Evolutionary conservation across 768 basidiomycete species (phyloP).

Genomic region (Chalciporus piperatus): DNA sequence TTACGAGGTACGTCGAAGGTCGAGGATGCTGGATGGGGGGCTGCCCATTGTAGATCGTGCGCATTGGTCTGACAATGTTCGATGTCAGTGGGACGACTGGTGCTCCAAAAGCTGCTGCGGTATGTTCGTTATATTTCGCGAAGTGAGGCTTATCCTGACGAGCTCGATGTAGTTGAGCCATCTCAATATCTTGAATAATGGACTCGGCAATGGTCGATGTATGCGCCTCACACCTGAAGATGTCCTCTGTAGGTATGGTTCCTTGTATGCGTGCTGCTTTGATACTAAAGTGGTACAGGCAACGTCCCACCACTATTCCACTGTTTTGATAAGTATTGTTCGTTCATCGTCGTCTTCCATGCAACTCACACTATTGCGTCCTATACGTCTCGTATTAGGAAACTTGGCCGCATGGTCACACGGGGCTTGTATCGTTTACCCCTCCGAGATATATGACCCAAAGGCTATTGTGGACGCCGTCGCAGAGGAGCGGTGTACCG

Average conservation of each 20-base stretch:
- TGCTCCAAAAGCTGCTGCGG: constrained; percentile 79
- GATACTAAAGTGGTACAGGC: constrained; percentile 40
- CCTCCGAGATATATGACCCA: constrained; percentile 64
- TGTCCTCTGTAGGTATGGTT: constrained; percentile 54
- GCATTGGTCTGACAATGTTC: background rate
- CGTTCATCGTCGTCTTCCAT: background rate
- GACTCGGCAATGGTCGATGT: constrained; percentile 60
- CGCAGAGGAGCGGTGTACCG: constrained; percentile 67
- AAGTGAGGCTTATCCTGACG: background rate
- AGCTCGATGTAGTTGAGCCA: constrained; percentile 63
- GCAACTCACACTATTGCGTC: constrained; percentile 11
- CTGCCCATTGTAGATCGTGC: background rate
- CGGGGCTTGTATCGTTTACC: constrained; percentile 72
- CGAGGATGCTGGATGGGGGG: background rate
- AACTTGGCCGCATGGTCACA: constrained; percentile 79
- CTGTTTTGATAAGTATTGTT: constrained; percentile 77
- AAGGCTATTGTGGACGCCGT: constrained; percentile 67
- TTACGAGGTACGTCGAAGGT: constrained; percentile 59
- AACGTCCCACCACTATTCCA: constrained; percentile 85
- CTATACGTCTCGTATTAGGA: constrained; percentile 71
- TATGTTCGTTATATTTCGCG: constrained; percentile 30
- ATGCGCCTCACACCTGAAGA: constrained; percentile 70
- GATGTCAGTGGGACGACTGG: constrained; percentile 74
- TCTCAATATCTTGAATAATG: constrained; percentile 77
- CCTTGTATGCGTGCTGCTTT: background rate